Evolutionary conservation across 345 rosid species (phyloP), one percentile per base, ranked within the genome.

Genomic region (Euphorbia peplus): DNA sequence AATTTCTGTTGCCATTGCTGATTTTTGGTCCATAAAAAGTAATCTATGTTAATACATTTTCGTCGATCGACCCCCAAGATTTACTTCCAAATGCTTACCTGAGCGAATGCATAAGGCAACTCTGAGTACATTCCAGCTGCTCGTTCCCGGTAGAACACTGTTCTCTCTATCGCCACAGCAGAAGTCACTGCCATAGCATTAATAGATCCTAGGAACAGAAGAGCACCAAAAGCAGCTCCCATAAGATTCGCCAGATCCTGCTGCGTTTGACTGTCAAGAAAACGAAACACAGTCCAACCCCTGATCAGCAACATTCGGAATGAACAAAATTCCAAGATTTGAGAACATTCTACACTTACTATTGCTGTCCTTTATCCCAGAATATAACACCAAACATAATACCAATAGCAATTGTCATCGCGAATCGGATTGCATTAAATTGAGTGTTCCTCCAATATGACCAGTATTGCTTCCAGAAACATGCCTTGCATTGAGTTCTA

Each of bases 61-160:
- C n/a, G n/a, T n/a, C n/a, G n/a, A n/a, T n/a, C n/a, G n/a, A n/a
- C n/a, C n/a, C n/a, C n/a, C n/a, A n/a, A n/a, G n/a, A n/a, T n/a
- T n/a, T n/a, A n/a, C n/a, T n/a, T n/a, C n/a, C n/a, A n/a, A n/a
- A n/a, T n/a, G n/a, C 30, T 65, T 29, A 82, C 85, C 59, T 79
- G 81, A 50, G 81, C 81, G 69, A 79, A 76, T 52, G 86, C 86
- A 54, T 79, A 79, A 44, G 83, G 81, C 63, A 79, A 72, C 59
- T 72, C 78, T 5, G 83, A 82, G 42, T 82, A 82, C 86, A 82
- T 82, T 32, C 83, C 81, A 3, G 86, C 83, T 28, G 83, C 81
- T 63, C 80, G 71, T 70, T 82, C 86, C 0, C 86, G 78, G 59
- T 82, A 82, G 64, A 82, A 82, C 9, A 79, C 83, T 0, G 81